Percentiles rank a stretch among this genome's conserved stretches.
phyloP scores from a whole-genome alignment of 345 rosid genomes.

The Pseudoturritis turrita region DNA sequence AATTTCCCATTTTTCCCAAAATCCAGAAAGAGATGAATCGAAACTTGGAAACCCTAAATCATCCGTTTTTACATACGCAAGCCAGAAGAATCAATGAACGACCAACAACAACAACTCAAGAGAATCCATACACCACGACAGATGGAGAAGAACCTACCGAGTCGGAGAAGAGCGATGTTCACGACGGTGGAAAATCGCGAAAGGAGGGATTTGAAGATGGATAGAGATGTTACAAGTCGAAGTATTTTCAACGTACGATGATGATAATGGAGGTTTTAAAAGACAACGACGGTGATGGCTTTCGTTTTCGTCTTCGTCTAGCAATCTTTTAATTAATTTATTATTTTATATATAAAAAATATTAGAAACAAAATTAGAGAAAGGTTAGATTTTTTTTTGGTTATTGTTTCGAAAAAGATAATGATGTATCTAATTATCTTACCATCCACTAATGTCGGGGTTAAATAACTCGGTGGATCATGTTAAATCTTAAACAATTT shows the following conservation, averaged over 20 bases:
- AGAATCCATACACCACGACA: background rate
- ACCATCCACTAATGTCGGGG: background rate
- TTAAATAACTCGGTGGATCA: background rate
- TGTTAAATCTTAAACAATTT: background rate
- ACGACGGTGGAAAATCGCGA: background rate
- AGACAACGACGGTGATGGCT: constrained; percentile 17
- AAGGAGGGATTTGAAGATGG: background rate
- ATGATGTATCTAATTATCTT: background rate
- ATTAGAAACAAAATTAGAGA: background rate
- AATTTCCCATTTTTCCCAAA: background rate
- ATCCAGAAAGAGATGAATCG: constrained; percentile 7
- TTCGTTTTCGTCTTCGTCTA: background rate
- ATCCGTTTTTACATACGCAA: background rate
- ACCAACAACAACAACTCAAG: background rate
- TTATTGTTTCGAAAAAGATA: background rate
- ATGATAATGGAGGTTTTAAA: constrained; percentile 12
- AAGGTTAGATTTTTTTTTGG: background rate
- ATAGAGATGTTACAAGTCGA: too few relatives aligned
- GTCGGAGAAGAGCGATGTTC: background rate
- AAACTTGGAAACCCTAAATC: background rate
- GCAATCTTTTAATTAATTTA: background rate
- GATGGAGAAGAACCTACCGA: constrained; percentile 7
- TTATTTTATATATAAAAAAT: background rate
- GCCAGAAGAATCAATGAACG: background rate
- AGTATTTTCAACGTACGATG: background rate